phyloP scores from a whole-genome alignment of 2,329 filamentous ascomycete species.

The Cladorrhinum sp. region DNA sequence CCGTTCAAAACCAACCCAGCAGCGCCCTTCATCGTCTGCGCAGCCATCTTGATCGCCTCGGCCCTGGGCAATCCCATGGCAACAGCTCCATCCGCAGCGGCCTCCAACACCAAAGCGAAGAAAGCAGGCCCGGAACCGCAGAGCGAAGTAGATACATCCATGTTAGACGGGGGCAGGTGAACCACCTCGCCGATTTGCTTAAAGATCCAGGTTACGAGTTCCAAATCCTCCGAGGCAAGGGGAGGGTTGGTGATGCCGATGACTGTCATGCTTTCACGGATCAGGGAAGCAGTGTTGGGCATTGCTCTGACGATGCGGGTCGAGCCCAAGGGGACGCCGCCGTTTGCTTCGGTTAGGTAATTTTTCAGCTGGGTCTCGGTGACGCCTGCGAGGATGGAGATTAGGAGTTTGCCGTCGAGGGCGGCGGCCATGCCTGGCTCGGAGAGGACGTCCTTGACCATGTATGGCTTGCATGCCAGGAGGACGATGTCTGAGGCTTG shows the following conservation, averaged over 20 bases:
- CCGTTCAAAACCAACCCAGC: constrained; percentile 66
- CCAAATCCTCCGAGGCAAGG: constrained; percentile 50
- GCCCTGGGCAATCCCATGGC: constrained; percentile 72
- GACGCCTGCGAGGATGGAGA: constrained; percentile 78
- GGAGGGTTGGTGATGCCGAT: constrained; percentile 63
- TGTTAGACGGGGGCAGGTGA: constrained; percentile 61
- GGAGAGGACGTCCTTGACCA: constrained; percentile 65
- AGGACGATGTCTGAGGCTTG: constrained; percentile 69
- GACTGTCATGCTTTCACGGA: constrained; percentile 79
- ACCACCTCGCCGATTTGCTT: constrained; percentile 68
- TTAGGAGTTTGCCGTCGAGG: constrained; percentile 73
- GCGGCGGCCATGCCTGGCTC: constrained; percentile 68
- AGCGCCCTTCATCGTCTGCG: constrained; percentile 73
- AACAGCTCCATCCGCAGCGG: constrained; percentile 71
- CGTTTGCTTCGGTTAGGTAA: constrained; percentile 54
- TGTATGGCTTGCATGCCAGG: constrained; percentile 77
- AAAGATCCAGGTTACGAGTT: constrained; percentile 73
- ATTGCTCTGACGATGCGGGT: constrained; percentile 69
- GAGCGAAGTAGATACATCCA: constrained; percentile 72
- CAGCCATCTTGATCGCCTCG: constrained; percentile 73
- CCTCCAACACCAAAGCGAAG: constrained; percentile 72
- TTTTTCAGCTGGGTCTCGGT: constrained; percentile 65
- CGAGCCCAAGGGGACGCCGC: constrained; percentile 48
- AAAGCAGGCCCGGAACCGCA: constrained; percentile 75
- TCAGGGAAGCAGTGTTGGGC: constrained; percentile 78